A percentile compares a stretch with the other conserved stretches of the same genome.
These are phyloP conservation scores for Fomitopsis pulvina DNA, from an alignment of 768 basidiomycete species.

Conservation along the genomic window DNA sequence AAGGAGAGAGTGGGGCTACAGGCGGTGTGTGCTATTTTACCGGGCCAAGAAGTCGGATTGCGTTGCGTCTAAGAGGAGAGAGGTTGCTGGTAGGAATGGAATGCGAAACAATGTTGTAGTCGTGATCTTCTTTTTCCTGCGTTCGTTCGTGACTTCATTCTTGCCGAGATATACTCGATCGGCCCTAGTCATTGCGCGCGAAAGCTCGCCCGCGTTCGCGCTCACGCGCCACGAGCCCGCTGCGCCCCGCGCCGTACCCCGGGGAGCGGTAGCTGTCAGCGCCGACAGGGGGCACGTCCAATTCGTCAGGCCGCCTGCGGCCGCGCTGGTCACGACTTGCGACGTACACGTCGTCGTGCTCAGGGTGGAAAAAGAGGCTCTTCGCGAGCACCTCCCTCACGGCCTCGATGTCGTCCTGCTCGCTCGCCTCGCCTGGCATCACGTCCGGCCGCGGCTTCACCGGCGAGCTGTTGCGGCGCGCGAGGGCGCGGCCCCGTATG, in stretches of 20 bases:
- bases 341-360: conserved; percentile 10
- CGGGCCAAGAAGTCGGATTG: not conserved
- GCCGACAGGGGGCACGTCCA: conserved; percentile 34
- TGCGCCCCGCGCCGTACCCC: conserved; percentile 58
- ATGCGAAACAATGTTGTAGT: conserved; percentile 4
- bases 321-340: conserved; percentile 32
- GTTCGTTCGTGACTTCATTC: conserved; percentile 6
- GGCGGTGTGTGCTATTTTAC: not conserved
- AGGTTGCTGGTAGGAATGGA: not conserved
- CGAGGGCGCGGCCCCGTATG: conserved; percentile 24
- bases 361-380: conserved; percentile 1
- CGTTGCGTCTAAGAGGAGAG: conserved; percentile 8
- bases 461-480: conserved; percentile 51
- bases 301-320: conserved; percentile 46
- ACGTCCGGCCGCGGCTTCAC: conserved; percentile 32
- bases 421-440: conserved; percentile 29
- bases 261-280: conserved; percentile 36
- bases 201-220: conserved; percentile 17
- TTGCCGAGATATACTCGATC: too few relatives aligned
- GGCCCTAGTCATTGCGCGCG: too few relatives aligned
- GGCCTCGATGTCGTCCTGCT: conserved; percentile 9
- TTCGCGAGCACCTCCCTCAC: conserved; percentile 3
- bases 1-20: conserved; percentile 3
- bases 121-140: conserved; percentile 15
- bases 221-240: conserved; percentile 47